Base-by-base conservation (phyloP, 2,329 filamentous ascomycete species). In the Reticulascus tulasneorum region DNA sequence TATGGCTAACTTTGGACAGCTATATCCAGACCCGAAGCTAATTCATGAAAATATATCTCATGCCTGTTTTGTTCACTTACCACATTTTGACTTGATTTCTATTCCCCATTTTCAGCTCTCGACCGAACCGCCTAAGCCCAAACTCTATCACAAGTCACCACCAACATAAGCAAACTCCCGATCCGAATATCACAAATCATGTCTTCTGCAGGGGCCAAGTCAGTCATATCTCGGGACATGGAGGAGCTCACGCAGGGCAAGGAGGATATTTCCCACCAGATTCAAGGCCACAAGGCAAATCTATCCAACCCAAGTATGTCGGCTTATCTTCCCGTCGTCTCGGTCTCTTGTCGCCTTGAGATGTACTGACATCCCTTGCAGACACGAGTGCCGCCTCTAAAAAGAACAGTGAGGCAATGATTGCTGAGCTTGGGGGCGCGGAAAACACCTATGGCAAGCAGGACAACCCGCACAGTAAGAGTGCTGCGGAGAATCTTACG, bases 321-420 rank as follows among this genome's bases (percentile, higher is more conserved):
- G 10, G 16, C n/a, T n/a, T n/a, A n/a, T n/a, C n/a, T n/a, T n/a
- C n/a, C n/a, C n/a, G n/a, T n/a, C n/a, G n/a, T n/a, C n/a, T n/a
- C n/a, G n/a, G n/a, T n/a, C n/a, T n/a, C n/a, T n/a, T n/a, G 9
- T 16, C 24, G 19, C 19, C 17, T 21, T 11, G 11, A 10, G 23
- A 27, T 26, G 16, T 29, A 16, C n/a, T 13, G n/a, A 6, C 10
- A 16, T 26, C n/a, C n/a, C 16, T 6, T 11, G 20, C 31, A 68
- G 64, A 67, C 45, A 68, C 64, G 4, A 67, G 63, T 46, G 57
- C 66, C 23, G 51, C 52, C 36, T 69, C 66, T 30, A 71, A 72
- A 51, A 53, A 69, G 48, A 54, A 67, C 36, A 67, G 63, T 35
- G 52, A 52, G 29, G 30, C 65, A 44, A 56, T 53, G 7, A 61